Evolutionary conservation across 2,329 filamentous ascomycete genomes (phyloP).

Genomic region (Fusarium paranaense): DNA sequence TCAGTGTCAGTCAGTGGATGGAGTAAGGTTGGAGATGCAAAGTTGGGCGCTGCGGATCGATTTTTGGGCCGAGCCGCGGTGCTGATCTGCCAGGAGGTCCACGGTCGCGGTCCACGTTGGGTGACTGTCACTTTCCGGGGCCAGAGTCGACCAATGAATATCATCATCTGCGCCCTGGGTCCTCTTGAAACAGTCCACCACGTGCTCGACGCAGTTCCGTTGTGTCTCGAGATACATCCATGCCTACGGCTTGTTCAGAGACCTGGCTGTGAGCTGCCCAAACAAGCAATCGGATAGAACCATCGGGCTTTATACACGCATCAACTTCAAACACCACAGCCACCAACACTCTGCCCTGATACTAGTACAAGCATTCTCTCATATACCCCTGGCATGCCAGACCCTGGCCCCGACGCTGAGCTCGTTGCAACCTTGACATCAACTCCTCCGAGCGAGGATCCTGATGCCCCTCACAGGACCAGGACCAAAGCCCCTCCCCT

Average conservation of each 20-base stretch:
- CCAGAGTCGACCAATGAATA: constrained; percentile 10
- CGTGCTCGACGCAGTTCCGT: constrained; percentile 18
- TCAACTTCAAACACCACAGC: constrained; percentile 13
- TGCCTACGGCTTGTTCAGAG: not conserved
- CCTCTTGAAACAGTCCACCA: constrained; percentile 33
- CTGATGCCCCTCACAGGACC: constrained; percentile 6
- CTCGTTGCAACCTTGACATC: constrained; percentile 23
- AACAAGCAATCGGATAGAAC: constrained; percentile 20
- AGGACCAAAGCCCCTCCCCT: constrained; percentile 16
- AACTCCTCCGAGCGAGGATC: constrained; percentile 27
- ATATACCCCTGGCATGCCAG: constrained; percentile 8
- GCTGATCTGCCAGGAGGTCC: constrained; percentile 28
- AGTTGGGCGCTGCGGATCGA: constrained; percentile 39
- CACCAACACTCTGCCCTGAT: constrained; percentile 11
- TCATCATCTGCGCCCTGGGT: constrained; percentile 8
- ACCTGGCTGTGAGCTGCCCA: constrained; percentile 7
- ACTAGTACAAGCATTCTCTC: not conserved
- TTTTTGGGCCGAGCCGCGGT: constrained; percentile 40
- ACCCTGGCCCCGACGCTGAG: constrained; percentile 19
- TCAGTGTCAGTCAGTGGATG: constrained; percentile 33
- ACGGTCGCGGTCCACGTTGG: constrained; percentile 30
- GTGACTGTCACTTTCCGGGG: constrained; percentile 23
- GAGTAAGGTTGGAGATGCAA: constrained; percentile 37
- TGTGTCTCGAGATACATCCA: not conserved
- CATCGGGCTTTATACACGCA: constrained; percentile 9